Evolutionary conservation across 2,329 filamentous ascomycete species (phyloP).

Genomic region (Echinosphaeria canescens): DNA sequence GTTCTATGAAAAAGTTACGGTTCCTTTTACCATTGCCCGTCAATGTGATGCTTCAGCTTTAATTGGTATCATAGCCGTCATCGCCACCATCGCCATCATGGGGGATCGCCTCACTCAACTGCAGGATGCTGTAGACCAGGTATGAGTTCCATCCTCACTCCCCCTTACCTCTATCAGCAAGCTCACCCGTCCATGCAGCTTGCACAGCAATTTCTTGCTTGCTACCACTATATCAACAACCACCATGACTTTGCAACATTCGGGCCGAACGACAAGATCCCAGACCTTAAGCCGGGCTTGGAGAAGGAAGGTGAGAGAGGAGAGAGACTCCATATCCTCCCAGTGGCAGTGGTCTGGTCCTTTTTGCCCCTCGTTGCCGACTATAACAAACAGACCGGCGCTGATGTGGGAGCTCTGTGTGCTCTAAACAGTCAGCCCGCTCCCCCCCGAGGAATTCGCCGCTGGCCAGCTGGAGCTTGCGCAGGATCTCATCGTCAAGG

Average conservation of each 20-base stretch:
- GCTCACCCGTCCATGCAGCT: conserved; percentile 25
- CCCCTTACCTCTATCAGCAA: background rate
- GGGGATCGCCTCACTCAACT: conserved; percentile 62
- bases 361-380: too few relatives aligned
- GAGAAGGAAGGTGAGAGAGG: conserved; percentile 27
- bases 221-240: conserved; percentile 41
- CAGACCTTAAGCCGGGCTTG: conserved; percentile 30
- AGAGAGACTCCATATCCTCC: too few relatives aligned
- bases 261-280: conserved; percentile 31
- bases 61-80: too few relatives aligned
- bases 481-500: conserved; percentile 55
- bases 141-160: too few relatives aligned
- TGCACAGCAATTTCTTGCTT: conserved; percentile 45
- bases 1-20: too few relatives aligned
- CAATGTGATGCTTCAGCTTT: too few relatives aligned
- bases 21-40: too few relatives aligned
- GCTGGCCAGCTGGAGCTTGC: conserved; percentile 52
- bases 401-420: background rate
- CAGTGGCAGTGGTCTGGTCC: too few relatives aligned
- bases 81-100: too few relatives aligned
- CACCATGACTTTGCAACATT: conserved; percentile 46
- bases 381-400: too few relatives aligned
- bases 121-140: conserved; percentile 70
- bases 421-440: conserved; percentile 27
- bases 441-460: conserved; percentile 40